These are phyloP conservation scores for Epichloe coenophiala DNA, from an alignment of 2,329 filamentous ascomycete genomes.

Conservation along the genomic window DNA sequence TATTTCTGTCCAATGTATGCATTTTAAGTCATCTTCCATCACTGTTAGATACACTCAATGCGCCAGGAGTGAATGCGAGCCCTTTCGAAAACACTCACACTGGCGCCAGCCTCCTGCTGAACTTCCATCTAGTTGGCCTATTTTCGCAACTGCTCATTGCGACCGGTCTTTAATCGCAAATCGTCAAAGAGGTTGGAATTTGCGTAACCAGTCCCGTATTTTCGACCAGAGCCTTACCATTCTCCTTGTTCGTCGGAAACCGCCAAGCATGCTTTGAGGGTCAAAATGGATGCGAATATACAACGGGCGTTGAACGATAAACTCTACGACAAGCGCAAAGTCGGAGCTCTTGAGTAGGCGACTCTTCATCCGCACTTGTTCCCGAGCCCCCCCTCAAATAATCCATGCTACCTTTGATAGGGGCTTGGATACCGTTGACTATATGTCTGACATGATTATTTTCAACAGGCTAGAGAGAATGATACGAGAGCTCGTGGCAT, in stretches of 20 bases:
- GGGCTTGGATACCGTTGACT: neutral
- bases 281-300: constrained; percentile 70
- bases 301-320: constrained; percentile 92
- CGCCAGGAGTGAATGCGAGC: neutral
- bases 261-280: constrained; percentile 1
- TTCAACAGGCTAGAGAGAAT: constrained; percentile 65
- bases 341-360: constrained; percentile 84
- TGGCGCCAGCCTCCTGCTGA: neutral
- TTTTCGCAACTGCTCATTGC: neutral
- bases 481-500: constrained; percentile 70
- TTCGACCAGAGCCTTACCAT: neutral
- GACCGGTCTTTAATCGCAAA: neutral
- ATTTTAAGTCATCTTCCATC: no score
- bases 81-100: neutral
- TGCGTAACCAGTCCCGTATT: neutral
- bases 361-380: neutral
- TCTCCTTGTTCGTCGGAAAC: neutral
- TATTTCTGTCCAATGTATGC: no score
- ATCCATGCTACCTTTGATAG: neutral
- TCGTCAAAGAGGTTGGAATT: neutral
- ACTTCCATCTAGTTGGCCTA: neutral
- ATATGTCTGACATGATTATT: constrained; percentile 6
- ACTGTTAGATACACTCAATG: neutral
- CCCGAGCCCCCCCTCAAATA: neutral
- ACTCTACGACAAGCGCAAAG: constrained; percentile 96